Conservation (phyloP, 257 asterid species). For the Solanum lycopersicoides region DNA sequence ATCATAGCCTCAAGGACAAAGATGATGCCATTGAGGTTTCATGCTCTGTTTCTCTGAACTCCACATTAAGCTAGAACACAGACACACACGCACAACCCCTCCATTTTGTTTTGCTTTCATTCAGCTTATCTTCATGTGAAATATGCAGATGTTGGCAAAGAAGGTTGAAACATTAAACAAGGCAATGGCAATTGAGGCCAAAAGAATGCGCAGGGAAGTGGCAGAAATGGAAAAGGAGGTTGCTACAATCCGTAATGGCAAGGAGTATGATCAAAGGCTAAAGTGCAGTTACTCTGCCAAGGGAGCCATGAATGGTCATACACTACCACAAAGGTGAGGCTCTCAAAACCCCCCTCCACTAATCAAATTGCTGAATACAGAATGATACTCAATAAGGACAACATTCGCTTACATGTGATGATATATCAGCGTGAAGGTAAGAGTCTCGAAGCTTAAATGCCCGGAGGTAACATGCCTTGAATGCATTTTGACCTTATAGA, state of each 20-base stretch:
- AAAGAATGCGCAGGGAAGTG: constrained; percentile 80
- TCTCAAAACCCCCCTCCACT: neutral
- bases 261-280: constrained; percentile 55
- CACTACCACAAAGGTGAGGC: constrained; percentile 34
- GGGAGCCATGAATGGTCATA: constrained; percentile 38
- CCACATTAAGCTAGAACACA: neutral
- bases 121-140: neutral
- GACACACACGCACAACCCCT: neutral
- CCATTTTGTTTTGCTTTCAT: neutral
- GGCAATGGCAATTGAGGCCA: constrained; percentile 85
- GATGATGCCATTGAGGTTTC: constrained; percentile 79
- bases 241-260: constrained; percentile 53
- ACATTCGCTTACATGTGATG: neutral
- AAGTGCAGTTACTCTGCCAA: constrained; percentile 37
- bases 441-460: neutral
- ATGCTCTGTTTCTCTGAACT: neutral
- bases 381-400: neutral
- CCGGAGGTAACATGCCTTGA: neutral
- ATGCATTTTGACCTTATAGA: neutral
- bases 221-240: constrained; percentile 83
- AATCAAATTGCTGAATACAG: neutral
- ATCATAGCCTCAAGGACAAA: constrained; percentile 74
- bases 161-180: constrained; percentile 69
- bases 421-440: neutral
- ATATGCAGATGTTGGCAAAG: constrained; percentile 74